phyloP scores from a whole-genome alignment of 805 yeast species.

The Spathaspora passalidarum region DNA sequence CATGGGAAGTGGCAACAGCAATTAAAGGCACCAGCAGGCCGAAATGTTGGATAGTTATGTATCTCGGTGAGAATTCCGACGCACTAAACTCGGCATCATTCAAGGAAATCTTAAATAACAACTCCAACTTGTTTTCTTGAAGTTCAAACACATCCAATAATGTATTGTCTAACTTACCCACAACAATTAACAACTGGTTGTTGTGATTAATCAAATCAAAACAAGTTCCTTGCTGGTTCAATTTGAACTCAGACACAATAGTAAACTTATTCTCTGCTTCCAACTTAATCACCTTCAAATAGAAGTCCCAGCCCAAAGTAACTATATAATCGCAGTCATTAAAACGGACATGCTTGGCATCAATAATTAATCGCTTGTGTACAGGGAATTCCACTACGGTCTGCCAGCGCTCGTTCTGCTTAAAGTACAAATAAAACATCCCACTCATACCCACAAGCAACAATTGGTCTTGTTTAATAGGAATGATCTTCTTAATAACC shows the following conservation, averaged over 20 bases:
- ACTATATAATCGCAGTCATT: conserved; percentile 35
- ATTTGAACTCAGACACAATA: conserved; percentile 23
- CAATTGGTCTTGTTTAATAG: conserved; percentile 24
- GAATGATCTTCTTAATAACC: conserved; percentile 36
- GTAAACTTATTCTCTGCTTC: conserved; percentile 10
- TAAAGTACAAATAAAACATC: conserved; percentile 17
- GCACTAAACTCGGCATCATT: conserved; percentile 73
- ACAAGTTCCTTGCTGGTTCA: conserved; percentile 53
- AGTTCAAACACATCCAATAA: conserved; percentile 45
- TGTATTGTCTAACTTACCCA: conserved; percentile 61
- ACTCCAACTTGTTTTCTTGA: conserved; percentile 6
- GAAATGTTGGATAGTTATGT: conserved; percentile 22
- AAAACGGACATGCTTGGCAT: conserved; percentile 25
- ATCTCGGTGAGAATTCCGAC: conserved; percentile 59
- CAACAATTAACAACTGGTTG: conserved; percentile 39
- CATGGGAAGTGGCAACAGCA: conserved; percentile 72
- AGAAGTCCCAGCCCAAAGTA: conserved; percentile 61
- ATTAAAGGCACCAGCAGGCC: conserved; percentile 28
- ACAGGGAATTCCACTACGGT: conserved; percentile 21
- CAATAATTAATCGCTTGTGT: conserved; percentile 36
- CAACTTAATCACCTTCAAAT: conserved; percentile 35
- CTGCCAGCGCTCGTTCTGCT: background rate
- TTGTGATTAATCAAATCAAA: conserved; percentile 33
- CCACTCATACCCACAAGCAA: conserved; percentile 55
- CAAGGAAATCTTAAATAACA: conserved; percentile 50